A percentile compares a stretch with the other conserved stretches of the same genome.
These are phyloP conservation scores for Pythium aphanidermatum DNA, from an alignment of 352 stramenopile species.

Conservation along the genomic window DNA sequence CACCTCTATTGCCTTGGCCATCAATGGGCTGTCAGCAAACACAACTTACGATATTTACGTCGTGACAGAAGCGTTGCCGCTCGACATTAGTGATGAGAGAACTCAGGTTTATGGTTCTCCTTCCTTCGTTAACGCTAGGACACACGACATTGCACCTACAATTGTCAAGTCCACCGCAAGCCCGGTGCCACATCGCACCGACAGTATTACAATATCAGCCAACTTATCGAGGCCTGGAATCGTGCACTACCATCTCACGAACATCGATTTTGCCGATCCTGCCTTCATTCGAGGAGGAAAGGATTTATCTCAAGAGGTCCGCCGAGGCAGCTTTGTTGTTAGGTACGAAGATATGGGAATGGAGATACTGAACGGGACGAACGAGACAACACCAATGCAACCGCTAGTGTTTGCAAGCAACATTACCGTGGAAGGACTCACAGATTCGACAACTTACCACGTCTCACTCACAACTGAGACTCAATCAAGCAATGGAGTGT, in stretches of 20 bases:
- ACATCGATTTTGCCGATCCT: slow-evolving; percentile 75
- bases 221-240: slow-evolving; percentile 63
- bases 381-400: slow-evolving; percentile 55
- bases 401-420: slow-evolving; percentile 56
- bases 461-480: slow-evolving; percentile 77
- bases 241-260: slow-evolving; percentile 68
- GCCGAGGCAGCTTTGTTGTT: slow-evolving; percentile 39
- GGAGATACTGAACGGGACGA: slow-evolving; percentile 68
- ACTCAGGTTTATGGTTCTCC: slow-evolving; percentile 47
- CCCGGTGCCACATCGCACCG: slow-evolving; percentile 31
- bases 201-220: slow-evolving; percentile 46
- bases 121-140: slow-evolving; percentile 28
- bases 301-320: background rate
- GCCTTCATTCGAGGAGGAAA: slow-evolving; percentile 31
- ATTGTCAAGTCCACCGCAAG: slow-evolving; percentile 54
- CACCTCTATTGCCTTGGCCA: no score
- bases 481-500: slow-evolving; percentile 48
- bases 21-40: slow-evolving; percentile 32
- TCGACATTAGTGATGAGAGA: no score
- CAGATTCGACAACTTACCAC: slow-evolving; percentile 53
- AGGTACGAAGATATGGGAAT: slow-evolving; percentile 37
- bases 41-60: slow-evolving; percentile 20
- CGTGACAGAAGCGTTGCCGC: background rate
- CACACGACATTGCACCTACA: slow-evolving; percentile 45
- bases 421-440: slow-evolving; percentile 36